These are phyloP conservation scores for Ceratopteris richardii DNA, from an alignment of 75 land plant genomes.

Conservation along the genomic window DNA sequence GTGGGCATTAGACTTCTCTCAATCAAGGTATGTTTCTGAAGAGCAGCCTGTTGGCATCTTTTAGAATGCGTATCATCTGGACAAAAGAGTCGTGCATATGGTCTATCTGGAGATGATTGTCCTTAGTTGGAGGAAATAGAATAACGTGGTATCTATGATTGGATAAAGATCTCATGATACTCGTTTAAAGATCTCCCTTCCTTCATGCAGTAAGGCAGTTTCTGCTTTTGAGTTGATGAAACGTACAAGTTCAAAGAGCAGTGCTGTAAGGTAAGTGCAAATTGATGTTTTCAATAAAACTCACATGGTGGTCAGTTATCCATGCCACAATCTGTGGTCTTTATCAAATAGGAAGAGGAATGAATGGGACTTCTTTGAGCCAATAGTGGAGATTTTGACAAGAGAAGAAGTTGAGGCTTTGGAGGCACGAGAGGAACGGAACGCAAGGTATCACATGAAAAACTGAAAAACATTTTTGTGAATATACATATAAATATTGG, in stretches of 20 bases:
- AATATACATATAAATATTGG: too few relatives aligned
- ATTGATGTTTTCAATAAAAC: too few relatives aligned
- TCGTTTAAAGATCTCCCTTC: neutral
- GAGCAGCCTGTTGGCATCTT: neutral
- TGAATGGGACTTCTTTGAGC: constrained; percentile 86
- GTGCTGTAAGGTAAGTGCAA: constrained; percentile 63
- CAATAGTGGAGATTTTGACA: constrained; percentile 68
- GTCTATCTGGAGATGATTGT: neutral
- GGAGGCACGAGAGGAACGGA: constrained; percentile 73
- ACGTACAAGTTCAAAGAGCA: constrained; percentile 56
- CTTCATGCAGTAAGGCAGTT: constrained; percentile 33
- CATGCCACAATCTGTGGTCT: too few relatives aligned
- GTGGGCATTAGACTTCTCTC: constrained; percentile 37
- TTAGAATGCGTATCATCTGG: too few relatives aligned
- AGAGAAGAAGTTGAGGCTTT: constrained; percentile 72
- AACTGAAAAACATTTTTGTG: too few relatives aligned
- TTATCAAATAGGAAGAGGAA: constrained; percentile 52
- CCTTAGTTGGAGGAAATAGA: too few relatives aligned
- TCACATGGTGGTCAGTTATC: too few relatives aligned
- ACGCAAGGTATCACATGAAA: constrained; percentile 40
- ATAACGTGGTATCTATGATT: too few relatives aligned
- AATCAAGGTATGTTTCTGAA: constrained; percentile 35
- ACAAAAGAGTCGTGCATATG: too few relatives aligned
- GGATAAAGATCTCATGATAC: neutral
- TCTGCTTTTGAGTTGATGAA: constrained; percentile 61